These are phyloP conservation scores for Solanum pimpinellifolium DNA, from an alignment of 257 asterid species.

Conservation along the genomic window DNA sequence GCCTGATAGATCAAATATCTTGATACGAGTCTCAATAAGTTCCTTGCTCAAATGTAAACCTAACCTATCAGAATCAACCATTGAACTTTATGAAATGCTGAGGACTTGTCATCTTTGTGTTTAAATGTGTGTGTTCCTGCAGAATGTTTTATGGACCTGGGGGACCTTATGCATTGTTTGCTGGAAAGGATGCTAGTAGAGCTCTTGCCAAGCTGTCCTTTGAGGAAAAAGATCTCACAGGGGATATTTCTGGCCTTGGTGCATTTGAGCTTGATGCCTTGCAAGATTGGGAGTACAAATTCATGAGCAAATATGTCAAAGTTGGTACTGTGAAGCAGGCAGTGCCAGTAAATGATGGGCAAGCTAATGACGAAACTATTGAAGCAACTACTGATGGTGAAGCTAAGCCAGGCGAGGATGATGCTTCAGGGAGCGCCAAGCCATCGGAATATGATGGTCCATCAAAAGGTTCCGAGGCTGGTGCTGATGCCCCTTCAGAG, in stretches of 20 bases:
- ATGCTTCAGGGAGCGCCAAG: background rate
- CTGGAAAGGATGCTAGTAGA: conserved; percentile 90
- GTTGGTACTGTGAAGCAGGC: conserved; percentile 66
- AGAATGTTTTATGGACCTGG: conserved; percentile 87
- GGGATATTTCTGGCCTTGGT: conserved; percentile 74
- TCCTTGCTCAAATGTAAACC: background rate
- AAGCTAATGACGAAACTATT: conserved; percentile 17
- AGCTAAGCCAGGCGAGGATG: conserved; percentile 11
- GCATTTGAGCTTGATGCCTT: conserved; percentile 86
- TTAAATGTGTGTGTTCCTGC: conserved; percentile 4
- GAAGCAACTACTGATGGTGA: background rate
- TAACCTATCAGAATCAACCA: background rate
- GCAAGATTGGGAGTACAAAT: conserved; percentile 95
- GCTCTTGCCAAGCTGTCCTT: conserved; percentile 96
- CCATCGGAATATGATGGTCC: background rate
- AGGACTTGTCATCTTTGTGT: background rate
- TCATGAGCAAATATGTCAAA: conserved; percentile 96
- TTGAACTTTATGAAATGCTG: background rate
- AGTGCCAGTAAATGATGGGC: conserved; percentile 35
- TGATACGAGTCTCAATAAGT: background rate
- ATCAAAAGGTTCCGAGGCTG: background rate
- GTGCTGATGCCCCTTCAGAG: conserved; percentile 21
- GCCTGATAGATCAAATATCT: background rate
- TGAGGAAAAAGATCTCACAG: conserved; percentile 66
- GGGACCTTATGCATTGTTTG: conserved; percentile 88